A percentile compares a stretch with the other conserved stretches of the same genome.
phyloP scores from a whole-genome alignment of 2,329 filamentous ascomycete species.

The Arthrobotrys megalospora region DNA sequence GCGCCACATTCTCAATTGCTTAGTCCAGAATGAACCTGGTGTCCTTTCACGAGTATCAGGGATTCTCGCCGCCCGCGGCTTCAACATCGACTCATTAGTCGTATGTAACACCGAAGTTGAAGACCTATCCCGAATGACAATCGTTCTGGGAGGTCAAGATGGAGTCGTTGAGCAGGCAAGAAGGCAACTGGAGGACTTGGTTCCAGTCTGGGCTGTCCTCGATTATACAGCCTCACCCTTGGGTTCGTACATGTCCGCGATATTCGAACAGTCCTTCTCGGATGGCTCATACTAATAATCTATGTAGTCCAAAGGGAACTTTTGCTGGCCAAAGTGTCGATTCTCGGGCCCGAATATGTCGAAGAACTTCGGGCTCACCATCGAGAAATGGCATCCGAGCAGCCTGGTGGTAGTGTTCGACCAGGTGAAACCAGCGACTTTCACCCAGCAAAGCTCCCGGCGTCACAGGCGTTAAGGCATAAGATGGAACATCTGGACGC shows the following conservation, averaged over 20 bases:
- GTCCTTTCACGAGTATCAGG: conserved; percentile 96
- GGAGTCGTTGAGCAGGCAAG: conserved; percentile 97
- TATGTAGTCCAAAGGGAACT: conserved; percentile 87
- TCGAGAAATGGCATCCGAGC: conserved; percentile 80
- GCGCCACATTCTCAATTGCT: conserved; percentile 95
- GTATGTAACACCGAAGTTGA: conserved; percentile 98
- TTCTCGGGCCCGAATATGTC: conserved; percentile 96
- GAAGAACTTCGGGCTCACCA: conserved; percentile 97
- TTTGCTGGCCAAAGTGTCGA: conserved; percentile 95
- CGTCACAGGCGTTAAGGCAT: conserved; percentile 90
- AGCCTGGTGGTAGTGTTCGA: conserved; percentile 67
- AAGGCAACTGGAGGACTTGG: conserved; percentile 93
- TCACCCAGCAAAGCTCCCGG: conserved; percentile 88
- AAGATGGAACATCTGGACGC: conserved; percentile 98
- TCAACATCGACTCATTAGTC: conserved; percentile 98
- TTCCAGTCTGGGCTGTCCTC: conserved; percentile 97
- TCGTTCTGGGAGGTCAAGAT: conserved; percentile 95
- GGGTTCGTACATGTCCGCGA: conserved; percentile 15
- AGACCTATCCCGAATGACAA: conserved; percentile 98
- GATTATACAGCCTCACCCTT: conserved; percentile 94
- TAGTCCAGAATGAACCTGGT: conserved; percentile 98
- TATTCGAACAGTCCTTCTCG: neutral
- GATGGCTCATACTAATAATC: neutral
- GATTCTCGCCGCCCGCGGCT: conserved; percentile 93
- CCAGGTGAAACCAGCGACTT: conserved; percentile 76